Evolutionary conservation across 2,329 filamentous ascomycete species (phyloP), one percentile per base, ranked within the genome.

Genomic region (Grosmannia huntii): DNA sequence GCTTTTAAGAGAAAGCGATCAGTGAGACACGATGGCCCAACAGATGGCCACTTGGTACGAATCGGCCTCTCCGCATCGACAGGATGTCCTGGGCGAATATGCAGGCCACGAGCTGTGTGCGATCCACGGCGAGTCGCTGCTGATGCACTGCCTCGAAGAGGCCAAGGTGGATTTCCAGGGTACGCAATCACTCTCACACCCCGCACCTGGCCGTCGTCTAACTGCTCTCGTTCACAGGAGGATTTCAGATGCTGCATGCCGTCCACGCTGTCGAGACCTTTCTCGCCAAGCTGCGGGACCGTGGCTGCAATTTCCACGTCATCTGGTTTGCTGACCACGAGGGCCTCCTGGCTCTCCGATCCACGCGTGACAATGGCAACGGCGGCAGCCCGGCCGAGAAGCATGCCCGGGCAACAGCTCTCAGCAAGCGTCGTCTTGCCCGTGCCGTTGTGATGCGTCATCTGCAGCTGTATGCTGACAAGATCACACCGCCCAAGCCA

Each of bases 41-140:
- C 48, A 50, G 48, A 50, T 50, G 12, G 12, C 48, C 25, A 10
- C 21, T 25, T 50, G 48, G 48, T 50, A 50, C 25, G 48, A 50
- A 25, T 27, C 12, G 21, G 48, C 48, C 7, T 25, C 48, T 50
- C 55, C 33, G 12, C 36, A 38, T 38, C 57, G 61, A n/a, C 75
- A 87, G 31, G 84, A 89, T 63, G 77, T 90, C 2, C 80, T 90
- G 4, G 85, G 87, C 48, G 87, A 90, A 66, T 90, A 87, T 69
- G 85, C 85, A 4, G 86, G 87, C 25, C 82, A 81, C 60, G 86
- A 89, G 66, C 75, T 85, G 12, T 90, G 90, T 66, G 72, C 86
- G 25, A 78, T 90, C 33, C 85, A 90, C 62, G 86, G 86, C 33
- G 86, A 91, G 65, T 85, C 85, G 0, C 69, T 90, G n/a, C 72